Conservation (phyloP, 345 rosid genomes). For the Eucalyptus albens region DNA sequence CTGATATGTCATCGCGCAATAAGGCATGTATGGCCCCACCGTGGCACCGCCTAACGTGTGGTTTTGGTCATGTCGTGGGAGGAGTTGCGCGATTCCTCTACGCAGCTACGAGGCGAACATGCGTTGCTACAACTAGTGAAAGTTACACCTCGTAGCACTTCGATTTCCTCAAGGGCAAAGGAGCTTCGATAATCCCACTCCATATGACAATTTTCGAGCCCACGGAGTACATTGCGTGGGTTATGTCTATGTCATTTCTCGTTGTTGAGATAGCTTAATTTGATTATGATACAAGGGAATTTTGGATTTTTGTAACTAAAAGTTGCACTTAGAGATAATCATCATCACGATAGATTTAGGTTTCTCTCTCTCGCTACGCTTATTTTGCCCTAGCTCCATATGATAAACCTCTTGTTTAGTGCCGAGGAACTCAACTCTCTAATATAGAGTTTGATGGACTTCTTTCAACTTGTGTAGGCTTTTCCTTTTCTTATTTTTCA, state of each 20-base stretch:
- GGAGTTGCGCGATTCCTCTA: background rate
- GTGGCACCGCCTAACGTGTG: background rate
- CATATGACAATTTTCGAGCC: too few relatives aligned
- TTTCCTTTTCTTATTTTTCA: background rate
- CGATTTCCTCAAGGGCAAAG: background rate
- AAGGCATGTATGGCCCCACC: background rate
- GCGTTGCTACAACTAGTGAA: background rate
- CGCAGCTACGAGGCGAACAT: background rate
- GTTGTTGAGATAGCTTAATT: too few relatives aligned
- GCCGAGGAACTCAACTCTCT: too few relatives aligned
- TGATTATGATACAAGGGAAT: too few relatives aligned
- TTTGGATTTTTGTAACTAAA: too few relatives aligned
- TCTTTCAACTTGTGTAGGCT: background rate
- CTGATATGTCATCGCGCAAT: background rate
- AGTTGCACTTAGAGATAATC: too few relatives aligned
- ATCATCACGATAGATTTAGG: too few relatives aligned
- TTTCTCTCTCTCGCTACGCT: too few relatives aligned
- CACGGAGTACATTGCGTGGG: too few relatives aligned
- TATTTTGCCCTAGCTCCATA: too few relatives aligned
- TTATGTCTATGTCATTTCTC: too few relatives aligned
- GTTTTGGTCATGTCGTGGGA: background rate
- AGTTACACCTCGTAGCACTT: background rate
- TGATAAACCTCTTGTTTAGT: too few relatives aligned
- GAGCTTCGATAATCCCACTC: background rate
- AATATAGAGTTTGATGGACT: background rate